Evolutionary conservation across 164 flowering plant genomes (phyloP), one percentile per base, ranked within the genome.

Genomic region (Nymphaea colorata): DNA sequence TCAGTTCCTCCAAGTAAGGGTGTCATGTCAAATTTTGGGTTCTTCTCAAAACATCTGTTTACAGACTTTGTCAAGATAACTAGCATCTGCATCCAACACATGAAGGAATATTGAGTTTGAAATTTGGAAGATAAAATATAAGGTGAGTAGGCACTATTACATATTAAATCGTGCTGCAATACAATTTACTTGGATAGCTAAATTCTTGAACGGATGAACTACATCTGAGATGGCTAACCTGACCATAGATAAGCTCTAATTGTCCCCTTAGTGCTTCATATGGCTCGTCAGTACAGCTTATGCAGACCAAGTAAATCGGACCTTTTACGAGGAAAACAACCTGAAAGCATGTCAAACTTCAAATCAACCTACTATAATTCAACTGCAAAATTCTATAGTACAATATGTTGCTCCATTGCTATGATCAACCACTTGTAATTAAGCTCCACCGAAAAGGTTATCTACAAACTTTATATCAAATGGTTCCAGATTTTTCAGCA

Each of bases 1-100:
- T 95, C 97, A 65, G 99, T 95, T 75, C 99, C 99, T 61, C 98
- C 94, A 75, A 95, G 96, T 86, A 95, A 79, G 44, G 94, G 90
- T 72, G 96, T 90, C 99, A 95, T 92, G 76, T 92, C 98, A 76
- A 92, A 95, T 82, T 92, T 95, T n/a, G 99, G 82, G 69, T 95
- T 95, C 85, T 79, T 95, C 89, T 90, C 94, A 70, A 92, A 95
- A 73, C 97, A 95, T 81, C 94, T 82, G 76, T 95, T 95, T 67
- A 95, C 82, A 43, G 99, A 87, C 82, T 87, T 95, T 36, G 99
- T 95, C 65, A 95, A 80, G 76, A 95, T 95, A 79, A 95, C 87
- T 70, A 95, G 78, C 93, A 88, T 88, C 99, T 95, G 98, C 87
- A 82, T 66, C 71, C 76, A 81, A 45, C 36, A 41, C 64, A 72